phyloP scores from a whole-genome alignment of 2,329 filamentous ascomycete species.

The Falciphora oryzae region DNA sequence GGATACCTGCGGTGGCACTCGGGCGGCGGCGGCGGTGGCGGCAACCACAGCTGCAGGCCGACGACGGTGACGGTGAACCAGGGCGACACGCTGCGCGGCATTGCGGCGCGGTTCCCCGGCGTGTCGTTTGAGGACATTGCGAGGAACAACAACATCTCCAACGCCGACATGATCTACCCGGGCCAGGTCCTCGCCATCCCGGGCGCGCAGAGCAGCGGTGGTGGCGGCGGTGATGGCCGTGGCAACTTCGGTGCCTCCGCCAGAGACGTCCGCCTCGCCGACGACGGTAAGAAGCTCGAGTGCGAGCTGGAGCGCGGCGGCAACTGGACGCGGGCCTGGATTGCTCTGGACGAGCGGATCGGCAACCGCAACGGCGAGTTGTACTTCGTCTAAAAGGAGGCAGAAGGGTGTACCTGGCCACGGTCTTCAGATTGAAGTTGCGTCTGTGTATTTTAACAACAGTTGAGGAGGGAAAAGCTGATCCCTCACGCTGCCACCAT shows the following conservation, averaged over 20 bases:
- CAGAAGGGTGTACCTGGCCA: too few species aligned
- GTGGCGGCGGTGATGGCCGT: constrained; percentile 1
- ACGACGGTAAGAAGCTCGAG: constrained; percentile 29
- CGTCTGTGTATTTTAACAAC: too few species aligned
- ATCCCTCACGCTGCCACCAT: too few species aligned
- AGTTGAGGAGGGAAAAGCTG: too few species aligned
- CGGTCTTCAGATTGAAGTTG: too few species aligned
- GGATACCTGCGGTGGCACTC: constrained; percentile 32
- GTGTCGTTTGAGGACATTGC: constrained; percentile 33
- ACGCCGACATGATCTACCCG: constrained; percentile 37
- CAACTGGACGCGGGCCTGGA: constrained; percentile 25
- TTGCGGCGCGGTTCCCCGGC: constrained; percentile 25
- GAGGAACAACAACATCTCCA: constrained; percentile 31
- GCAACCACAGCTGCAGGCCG: constrained; percentile 10
- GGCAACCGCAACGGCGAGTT: constrained; percentile 25
- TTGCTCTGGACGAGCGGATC: constrained; percentile 29
- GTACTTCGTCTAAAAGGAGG: not conserved
- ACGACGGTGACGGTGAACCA: constrained; percentile 31
- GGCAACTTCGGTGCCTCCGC: constrained; percentile 30
- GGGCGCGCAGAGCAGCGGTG: constrained; percentile 15
- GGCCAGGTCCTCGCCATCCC: constrained; percentile 34
- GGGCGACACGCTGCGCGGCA: constrained; percentile 35
- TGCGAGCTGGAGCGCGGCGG: constrained; percentile 27
- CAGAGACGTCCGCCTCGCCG: constrained; percentile 29
- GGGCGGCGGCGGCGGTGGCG: constrained; percentile 15